Base-by-base conservation (phyloP, 768 basidiomycete species). In the Amanita phalloides region DNA sequence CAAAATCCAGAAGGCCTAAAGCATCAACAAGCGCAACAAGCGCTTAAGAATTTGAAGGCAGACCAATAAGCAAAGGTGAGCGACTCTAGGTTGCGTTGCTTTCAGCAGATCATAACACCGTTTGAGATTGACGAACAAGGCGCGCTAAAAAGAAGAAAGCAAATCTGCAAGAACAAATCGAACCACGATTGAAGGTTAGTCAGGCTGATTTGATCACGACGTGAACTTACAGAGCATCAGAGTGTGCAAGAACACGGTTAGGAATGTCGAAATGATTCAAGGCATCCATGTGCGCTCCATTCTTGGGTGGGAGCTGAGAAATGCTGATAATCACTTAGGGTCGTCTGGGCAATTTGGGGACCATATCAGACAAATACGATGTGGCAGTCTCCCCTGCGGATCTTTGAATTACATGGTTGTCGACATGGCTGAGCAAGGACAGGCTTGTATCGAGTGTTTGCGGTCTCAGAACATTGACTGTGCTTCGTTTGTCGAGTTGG, bases 361-460 rank as follows among this genome's bases (percentile, higher is more conserved):
- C 90, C 2, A 98, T 99, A 56, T 84, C 90, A 25, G 92, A 95
- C 68, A 90, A 93, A 64, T 98, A 95, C 65, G 95, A 99, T 59
- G 77, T 97, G 23, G 94, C 95, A 0, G 81, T 98, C 47, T 90
- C 94, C 94, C 95, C 2, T 91, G 90, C 54, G 75, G 79, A 5
- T 70, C 79, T 6, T 79, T 98, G 46, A 82, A 92, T 66, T 81
- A 94, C 62, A 81, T 98, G 71, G 86, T 98, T 26, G 90, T 95
- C 53, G 91, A 99, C 63, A 84, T 77, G 1, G 92, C 97, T 48
- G 76, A 86, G 17, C 88, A 93, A 65, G 96, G 89, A 23, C 92
- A 98, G 63, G 74, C 76, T 0, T 96, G 94, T 59, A 93, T 99
- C 58, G 90, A 95, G 54, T 85, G 92, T 60, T 76, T 99, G 4